Base-by-base conservation (phyloP, 306 rosid species). In the Acacia confusa region DNA sequence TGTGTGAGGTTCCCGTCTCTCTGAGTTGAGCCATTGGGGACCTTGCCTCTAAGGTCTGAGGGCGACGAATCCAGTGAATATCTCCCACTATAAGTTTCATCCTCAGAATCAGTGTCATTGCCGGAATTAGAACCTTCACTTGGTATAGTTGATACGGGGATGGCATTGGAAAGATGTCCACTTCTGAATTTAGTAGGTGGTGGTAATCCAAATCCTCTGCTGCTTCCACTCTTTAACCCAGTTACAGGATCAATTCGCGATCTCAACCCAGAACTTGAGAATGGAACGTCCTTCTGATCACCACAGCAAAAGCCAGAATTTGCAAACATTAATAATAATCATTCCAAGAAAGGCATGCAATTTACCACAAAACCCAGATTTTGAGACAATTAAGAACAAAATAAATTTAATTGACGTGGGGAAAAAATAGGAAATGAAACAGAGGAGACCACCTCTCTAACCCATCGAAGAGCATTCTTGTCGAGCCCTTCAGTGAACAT, bases 401-500 rank as follows among this genome's bases (percentile, higher is more conserved):
- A 15, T 1, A 58, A 9, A 58, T 10, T 22, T 22, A 58, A 58
- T 24, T 1, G 32, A 64, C 10, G 14, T 9, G 36, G 65, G 11
- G 1, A 27, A 58, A 30, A 25, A 70, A 40, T 0, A 64, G 66
- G 40, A 16, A 40, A 14, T 28, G 30, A 81, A 68, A 10, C 70
- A 58, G 79, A 48, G 71, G 78, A 63, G 20, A 75, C 74, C 36
- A 91, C 99, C 97, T 95, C 96, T 87, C 86, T 83, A 67, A 88
- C 97, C 99, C 99, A 95, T 40, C 97, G 90, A 85, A 93, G 88
- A 40, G 94, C 97, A 76, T 89, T 93, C 55, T 72, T 89, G 86
- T 95, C 98, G 17, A 92, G 96, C 12, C 99, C 99, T 80, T 93
- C 86, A 2, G 99, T 95, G 83, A 95, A 93, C 99, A 95, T 93